Percentiles rank a stretch among this genome's conserved stretches.
Conservation (phyloP, 345 rosid genomes). For the Salix exigua region DNA sequence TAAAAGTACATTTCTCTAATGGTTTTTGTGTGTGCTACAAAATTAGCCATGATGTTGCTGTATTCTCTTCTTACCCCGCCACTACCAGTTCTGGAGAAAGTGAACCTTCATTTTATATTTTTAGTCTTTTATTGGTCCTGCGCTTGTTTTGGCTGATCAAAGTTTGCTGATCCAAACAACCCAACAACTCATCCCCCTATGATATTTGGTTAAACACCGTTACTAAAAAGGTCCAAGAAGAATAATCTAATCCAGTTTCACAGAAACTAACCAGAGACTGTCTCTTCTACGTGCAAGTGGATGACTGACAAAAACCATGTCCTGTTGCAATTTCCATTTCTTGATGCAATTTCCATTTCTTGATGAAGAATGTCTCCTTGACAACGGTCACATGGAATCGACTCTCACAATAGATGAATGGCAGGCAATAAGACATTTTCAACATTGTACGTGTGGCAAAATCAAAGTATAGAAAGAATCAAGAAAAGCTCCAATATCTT, state of each 20-base stretch:
- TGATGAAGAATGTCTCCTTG: too few relatives aligned
- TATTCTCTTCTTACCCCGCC: neutral
- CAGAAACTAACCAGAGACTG: neutral
- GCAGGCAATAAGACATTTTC: too few relatives aligned
- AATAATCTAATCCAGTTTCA: too few relatives aligned
- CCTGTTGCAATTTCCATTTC: too few relatives aligned
- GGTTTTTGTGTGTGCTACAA: neutral
- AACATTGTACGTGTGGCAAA: neutral
- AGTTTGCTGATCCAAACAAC: neutral
- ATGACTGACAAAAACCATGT: too few relatives aligned
- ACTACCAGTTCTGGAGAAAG: neutral
- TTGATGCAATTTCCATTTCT: too few relatives aligned
- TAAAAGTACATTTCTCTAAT: constrained; percentile 5
- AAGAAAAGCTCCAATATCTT: neutral
- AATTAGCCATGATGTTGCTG: neutral
- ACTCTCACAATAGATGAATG: too few relatives aligned
- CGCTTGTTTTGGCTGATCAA: neutral
- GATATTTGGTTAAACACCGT: too few relatives aligned
- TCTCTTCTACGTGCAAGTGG: too few relatives aligned
- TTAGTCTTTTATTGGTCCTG: neutral
- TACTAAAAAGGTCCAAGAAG: too few relatives aligned
- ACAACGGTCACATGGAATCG: too few relatives aligned
- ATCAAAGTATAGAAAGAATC: neutral
- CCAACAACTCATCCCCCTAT: too few relatives aligned
- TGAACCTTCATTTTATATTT: neutral